Evolutionary conservation across 108 stramenopile genomes (phyloP).

Genomic region (Nitzschia sp.): DNA sequence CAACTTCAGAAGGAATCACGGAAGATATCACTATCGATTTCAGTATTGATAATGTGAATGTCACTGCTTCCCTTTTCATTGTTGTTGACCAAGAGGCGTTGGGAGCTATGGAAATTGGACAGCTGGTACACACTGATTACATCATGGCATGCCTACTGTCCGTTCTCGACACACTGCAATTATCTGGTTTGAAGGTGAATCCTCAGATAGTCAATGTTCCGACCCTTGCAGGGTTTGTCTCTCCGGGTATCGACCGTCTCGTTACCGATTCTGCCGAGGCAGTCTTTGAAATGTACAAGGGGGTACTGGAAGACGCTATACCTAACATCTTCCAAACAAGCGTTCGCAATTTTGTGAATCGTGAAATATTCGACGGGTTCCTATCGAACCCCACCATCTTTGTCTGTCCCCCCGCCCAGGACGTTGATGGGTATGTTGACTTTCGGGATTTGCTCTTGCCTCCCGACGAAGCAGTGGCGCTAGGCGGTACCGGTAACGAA

Average conservation of each 20-base stretch:
- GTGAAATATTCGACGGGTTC: slow-evolving; percentile 29
- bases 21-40: slow-evolving; percentile 55
- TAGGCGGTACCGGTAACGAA: slow-evolving; percentile 4
- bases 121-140: slow-evolving; percentile 49
- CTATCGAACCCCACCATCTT: neutral
- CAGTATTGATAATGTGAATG: slow-evolving; percentile 42
- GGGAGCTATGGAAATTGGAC: slow-evolving; percentile 55
- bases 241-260: slow-evolving; percentile 60
- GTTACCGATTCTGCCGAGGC: slow-evolving; percentile 47
- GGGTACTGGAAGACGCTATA: slow-evolving; percentile 42
- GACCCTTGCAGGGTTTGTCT: slow-evolving; percentile 57
- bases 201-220: slow-evolving; percentile 39
- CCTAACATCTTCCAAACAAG: slow-evolving; percentile 57
- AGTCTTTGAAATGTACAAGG: slow-evolving; percentile 58
- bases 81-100: slow-evolving; percentile 54
- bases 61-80: slow-evolving; percentile 51
- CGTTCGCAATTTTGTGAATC: slow-evolving; percentile 53
- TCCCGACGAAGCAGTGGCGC: neutral
- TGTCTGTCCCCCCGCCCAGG: neutral
- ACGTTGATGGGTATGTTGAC: slow-evolving; percentile 18
- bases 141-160: slow-evolving; percentile 55
- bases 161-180: slow-evolving; percentile 35
- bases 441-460: slow-evolving; percentile 19
- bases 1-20: slow-evolving; percentile 36
- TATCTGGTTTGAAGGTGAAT: slow-evolving; percentile 36